phyloP scores from a whole-genome alignment of 345 rosid species.

The Citrus sinensis region DNA sequence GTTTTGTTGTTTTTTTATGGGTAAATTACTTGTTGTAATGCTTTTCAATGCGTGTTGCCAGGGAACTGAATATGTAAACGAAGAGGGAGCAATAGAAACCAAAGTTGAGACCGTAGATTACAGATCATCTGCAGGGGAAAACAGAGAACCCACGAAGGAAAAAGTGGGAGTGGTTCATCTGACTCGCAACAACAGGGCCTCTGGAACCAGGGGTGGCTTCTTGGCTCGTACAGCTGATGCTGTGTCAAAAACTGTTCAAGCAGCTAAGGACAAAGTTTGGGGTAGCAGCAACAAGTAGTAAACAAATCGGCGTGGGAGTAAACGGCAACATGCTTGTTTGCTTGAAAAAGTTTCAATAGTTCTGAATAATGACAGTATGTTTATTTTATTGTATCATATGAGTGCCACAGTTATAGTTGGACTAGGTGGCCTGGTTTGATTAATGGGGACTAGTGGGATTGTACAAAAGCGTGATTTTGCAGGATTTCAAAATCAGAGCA shows the following conservation, averaged over 20 bases:
- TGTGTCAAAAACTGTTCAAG: conserved; percentile 19
- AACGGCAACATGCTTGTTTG: neutral
- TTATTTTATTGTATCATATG: neutral
- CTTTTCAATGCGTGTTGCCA: neutral
- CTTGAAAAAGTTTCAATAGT: neutral
- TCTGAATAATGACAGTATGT: neutral
- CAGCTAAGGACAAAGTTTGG: conserved; percentile 30
- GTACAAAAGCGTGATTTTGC: neutral
- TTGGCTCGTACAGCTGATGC: conserved; percentile 26
- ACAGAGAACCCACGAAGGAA: conserved; percentile 21
- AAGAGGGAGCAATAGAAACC: conserved; percentile 29
- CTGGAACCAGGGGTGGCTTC: conserved; percentile 10
- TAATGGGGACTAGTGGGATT: neutral
- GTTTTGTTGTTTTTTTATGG: neutral
- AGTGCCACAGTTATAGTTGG: neutral
- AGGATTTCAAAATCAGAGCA: neutral
- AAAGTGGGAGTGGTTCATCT: conserved; percentile 40
- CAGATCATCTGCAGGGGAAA: conserved; percentile 24
- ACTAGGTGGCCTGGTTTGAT: neutral
- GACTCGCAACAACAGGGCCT: conserved; percentile 3
- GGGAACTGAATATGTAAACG: conserved; percentile 27
- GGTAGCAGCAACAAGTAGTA: conserved; percentile 14
- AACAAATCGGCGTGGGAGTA: neutral
- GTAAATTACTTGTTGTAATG: neutral
- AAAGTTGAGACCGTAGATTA: conserved; percentile 33